Conservation (phyloP, 257 asterid genomes). For the Ajuga chamaepitys region DNA sequence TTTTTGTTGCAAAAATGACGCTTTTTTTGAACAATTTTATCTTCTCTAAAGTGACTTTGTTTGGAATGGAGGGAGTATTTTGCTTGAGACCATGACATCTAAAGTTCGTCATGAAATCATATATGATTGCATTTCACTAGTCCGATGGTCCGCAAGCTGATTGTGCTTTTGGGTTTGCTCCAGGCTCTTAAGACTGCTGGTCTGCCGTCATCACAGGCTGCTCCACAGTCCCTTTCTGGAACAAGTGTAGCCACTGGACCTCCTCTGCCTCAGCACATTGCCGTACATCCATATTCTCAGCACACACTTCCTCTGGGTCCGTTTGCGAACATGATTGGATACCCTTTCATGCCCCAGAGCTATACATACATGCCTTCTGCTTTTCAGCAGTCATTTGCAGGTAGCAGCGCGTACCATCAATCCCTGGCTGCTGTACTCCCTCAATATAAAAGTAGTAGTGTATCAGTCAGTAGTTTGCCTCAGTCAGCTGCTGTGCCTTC, state of each 20-base stretch:
- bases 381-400: slow-evolving; percentile 66
- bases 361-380: slow-evolving; percentile 68
- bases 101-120: not conserved
- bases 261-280: slow-evolving; percentile 64
- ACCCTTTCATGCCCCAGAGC: slow-evolving; percentile 67
- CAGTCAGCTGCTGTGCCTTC: slow-evolving; percentile 71
- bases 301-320: slow-evolving; percentile 59
- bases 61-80: too few relatives aligned
- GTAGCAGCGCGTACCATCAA: slow-evolving; percentile 59
- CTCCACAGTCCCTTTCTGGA: slow-evolving; percentile 45
- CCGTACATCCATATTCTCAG: slow-evolving; percentile 70
- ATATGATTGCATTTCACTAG: not conserved
- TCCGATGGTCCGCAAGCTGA: not conserved
- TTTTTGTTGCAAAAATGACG: too few relatives aligned
- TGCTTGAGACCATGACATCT: too few relatives aligned
- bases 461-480: slow-evolving; percentile 57
- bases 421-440: slow-evolving; percentile 64
- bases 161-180: slow-evolving; percentile 9
- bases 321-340: slow-evolving; percentile 57
- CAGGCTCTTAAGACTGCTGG: slow-evolving; percentile 58
- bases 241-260: slow-evolving; percentile 54
- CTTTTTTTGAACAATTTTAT: too few relatives aligned
- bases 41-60: too few relatives aligned
- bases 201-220: slow-evolving; percentile 48
- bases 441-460: slow-evolving; percentile 53